These are phyloP conservation scores for Trypanosoma boissoni DNA, from an alignment of 208 protist genomes.

Conservation along the genomic window DNA sequence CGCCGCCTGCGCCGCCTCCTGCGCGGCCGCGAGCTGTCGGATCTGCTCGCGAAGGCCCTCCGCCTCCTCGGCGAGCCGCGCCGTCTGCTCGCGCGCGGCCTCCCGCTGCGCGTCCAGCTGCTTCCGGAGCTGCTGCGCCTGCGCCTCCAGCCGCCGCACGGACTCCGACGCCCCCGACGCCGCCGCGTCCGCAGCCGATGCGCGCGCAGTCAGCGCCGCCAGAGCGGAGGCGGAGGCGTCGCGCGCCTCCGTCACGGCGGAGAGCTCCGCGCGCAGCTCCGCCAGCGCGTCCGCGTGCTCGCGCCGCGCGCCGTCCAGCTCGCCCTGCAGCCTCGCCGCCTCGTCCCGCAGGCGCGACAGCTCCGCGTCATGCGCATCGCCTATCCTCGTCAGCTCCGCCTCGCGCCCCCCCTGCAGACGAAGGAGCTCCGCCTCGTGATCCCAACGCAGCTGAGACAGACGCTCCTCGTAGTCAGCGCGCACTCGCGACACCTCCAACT, in stretches of 20 bases:
- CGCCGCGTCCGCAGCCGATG: no score
- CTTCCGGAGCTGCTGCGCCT: slow-evolving; percentile 18
- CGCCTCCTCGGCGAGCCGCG: slow-evolving; percentile 7
- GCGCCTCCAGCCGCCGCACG: slow-evolving; percentile 7
- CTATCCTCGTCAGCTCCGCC: background rate
- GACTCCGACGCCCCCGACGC: background rate
- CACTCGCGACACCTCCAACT: background rate
- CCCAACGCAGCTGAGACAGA: background rate
- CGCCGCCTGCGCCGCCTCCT: background rate
- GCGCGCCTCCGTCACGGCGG: slow-evolving; percentile 21
- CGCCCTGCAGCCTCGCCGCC: slow-evolving; percentile 10
- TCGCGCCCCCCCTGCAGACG: background rate
- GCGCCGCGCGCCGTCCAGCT: slow-evolving; percentile 13
- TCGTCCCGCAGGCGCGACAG: slow-evolving; percentile 13
- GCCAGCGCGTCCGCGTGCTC: slow-evolving; percentile 7
- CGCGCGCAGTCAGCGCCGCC: background rate
- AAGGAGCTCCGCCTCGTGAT: background rate
- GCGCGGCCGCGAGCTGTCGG: background rate
- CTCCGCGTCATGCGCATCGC: background rate
- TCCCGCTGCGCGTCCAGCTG: slow-evolving; percentile 28
- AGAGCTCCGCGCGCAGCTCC: slow-evolving; percentile 20
- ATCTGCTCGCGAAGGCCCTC: background rate
- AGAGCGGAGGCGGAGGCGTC: no score
- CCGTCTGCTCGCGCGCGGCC: slow-evolving; percentile 12
- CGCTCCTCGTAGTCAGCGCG: background rate